Base-by-base conservation (phyloP, 192 early-diverging fungal genomes). In the Backusella westeae region DNA sequence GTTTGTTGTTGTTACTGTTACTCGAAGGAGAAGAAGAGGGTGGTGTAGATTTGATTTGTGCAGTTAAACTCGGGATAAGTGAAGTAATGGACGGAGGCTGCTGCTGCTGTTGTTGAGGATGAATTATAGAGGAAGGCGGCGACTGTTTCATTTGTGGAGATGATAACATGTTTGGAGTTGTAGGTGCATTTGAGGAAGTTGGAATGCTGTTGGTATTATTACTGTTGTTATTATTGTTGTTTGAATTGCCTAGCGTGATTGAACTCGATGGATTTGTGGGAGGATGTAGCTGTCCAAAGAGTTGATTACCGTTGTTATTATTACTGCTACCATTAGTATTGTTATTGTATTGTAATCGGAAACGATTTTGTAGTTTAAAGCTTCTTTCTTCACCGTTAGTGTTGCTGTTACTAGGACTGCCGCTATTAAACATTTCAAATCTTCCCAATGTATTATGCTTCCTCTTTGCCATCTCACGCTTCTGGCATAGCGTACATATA, bases 221-320 rank as follows among this genome's bases (percentile, higher is more conserved):
- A 21, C 41, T 42, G 12, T 66, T 42, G 12, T 36, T 34, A 15
- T 74, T 74, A 35, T 23, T 49, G 6, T n/a, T n/a, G n/a, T 49
- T 49, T n/a, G 19, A 49, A 21, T 63, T 63, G 12, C 56, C 56
- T 67, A 56, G 10, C 21, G 41, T 49, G 12, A 41, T 41, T n/a
- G 73, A n/a, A 14, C 12, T 41, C 0, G 44, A 36, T 63, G 59
- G 6, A 36, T 26, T 69, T 69, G 38, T 3, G 3, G 34, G 21
- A 7, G 68, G 5, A 36, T 36, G 68, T 38, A 39, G 26, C 35
- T 34, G 70, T 23, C 9, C 23, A 26, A 26, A 26, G 0, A 52
- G 71, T 26, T 39, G 36, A 19, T 68, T 66, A 41, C 14, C 12
- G 26, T 71, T 70, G 75, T n/a, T 41, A 44, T 17, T 77, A 49